phyloP scores from a whole-genome alignment of 1,284 basidiomycete genomes.

The Cutaneotrichosporon cutaneum region DNA sequence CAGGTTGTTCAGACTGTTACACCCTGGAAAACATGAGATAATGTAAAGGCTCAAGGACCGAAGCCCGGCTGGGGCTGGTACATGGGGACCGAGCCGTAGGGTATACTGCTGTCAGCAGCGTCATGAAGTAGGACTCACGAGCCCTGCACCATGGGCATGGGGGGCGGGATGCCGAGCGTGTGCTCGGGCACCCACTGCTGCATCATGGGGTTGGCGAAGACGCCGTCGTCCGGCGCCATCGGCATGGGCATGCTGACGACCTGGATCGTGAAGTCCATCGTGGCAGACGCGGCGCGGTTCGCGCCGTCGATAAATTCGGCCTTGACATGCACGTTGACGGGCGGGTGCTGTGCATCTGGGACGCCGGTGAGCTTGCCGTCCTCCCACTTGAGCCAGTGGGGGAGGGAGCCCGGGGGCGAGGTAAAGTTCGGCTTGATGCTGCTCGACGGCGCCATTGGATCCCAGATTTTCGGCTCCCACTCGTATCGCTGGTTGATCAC shows the following conservation, averaged over 20 bases:
- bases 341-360: constrained; percentile 32
- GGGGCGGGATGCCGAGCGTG: background rate
- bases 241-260: constrained; percentile 26
- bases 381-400: constrained; percentile 85
- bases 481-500: constrained; percentile 74
- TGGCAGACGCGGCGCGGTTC: constrained; percentile 30
- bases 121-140: background rate
- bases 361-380: constrained; percentile 58
- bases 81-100: constrained; percentile 5
- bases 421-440: constrained; percentile 74
- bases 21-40: background rate
- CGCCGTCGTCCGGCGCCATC: constrained; percentile 4
- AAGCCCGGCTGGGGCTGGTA: constrained; percentile 11
- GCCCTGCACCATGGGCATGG: constrained; percentile 6
- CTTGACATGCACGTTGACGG: constrained; percentile 31
- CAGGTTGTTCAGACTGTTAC: background rate
- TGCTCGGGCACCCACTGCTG: constrained; percentile 11
- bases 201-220: constrained; percentile 3
- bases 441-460: constrained; percentile 82
- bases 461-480: constrained; percentile 95
- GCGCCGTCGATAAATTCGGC: constrained; percentile 44
- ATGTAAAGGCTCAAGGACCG: background rate
- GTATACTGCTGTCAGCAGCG: background rate
- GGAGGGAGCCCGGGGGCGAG: constrained; percentile 68
- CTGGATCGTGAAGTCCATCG: constrained; percentile 38